Base-by-base conservation (phyloP, 2,329 filamentous ascomycete genomes). In the Colletotrichum spaethianum region DNA sequence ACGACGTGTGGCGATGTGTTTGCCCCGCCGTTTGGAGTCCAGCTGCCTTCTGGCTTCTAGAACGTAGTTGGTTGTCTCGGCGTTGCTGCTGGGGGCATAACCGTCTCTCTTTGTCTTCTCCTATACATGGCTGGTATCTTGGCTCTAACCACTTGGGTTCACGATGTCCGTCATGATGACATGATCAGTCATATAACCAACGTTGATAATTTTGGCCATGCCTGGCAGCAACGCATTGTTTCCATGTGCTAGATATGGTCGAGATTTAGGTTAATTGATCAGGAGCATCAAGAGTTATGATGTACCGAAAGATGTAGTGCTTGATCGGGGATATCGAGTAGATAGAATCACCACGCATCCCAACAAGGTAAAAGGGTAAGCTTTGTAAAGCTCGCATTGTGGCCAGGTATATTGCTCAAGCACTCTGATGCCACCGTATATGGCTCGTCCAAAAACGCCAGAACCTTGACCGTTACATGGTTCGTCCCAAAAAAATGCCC, bases 321-420 rank as follows among this genome's bases (percentile, higher is more conserved):
- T 36, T 36, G 6, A 46, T n/a, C 18, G 20, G 12, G 2, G 4
- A 12, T 11, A 8, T 14, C 3, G n/a, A 11, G 52, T 6, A 8
- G 20, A 8, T 23, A 6, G 33, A 16, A 14, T 4, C 2, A 14
- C 12, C 4, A 33, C n/a, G 16, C 11, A 12, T 20, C 42, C 18
- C 9, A 36, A 11, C 11, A 16, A 55, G 31, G 23, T 2, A 8
- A 18, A 33, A 31, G n/a, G n/a, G 18, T 18, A 59, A 28, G n/a
- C 26, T 16, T 59, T 12, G 57, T 33, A 8, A 50, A 16, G 57
- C 48, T 57, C n/a, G 14, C 42, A 28, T 42, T 2, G 57, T 31
- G 31, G 57, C 64, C 44, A 63, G 69, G 69, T 72, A 66, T 53
- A 63, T 68, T 69, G 50, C 23, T 38, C 16, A 56, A 63, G 16